Evolutionary conservation across 2,329 filamentous ascomycete genomes (phyloP), one percentile per base, ranked within the genome.

Genomic region (Xylaria digitata): DNA sequence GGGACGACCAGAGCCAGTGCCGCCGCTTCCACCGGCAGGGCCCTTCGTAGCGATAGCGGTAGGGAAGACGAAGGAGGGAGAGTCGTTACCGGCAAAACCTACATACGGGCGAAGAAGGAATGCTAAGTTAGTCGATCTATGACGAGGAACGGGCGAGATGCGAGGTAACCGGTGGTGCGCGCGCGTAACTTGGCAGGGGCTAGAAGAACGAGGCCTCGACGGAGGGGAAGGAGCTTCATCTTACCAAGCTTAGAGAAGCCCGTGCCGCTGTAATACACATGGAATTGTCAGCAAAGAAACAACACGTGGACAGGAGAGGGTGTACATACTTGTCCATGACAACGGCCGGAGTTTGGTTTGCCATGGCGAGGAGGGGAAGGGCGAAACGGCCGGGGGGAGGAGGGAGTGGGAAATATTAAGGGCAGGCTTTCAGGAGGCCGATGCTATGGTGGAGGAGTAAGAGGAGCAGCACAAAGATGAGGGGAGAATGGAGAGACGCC

Each of bases 311-410:
- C 74, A 75, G 77, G 75, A 76, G 70, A 77, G 75, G 72, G 77
- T 80, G 69, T 77, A 87, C 93, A 84, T 91, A 97, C 96, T 99
- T 99, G 96, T 99, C 96, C 95, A 99, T 99, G 93, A 99, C 96
- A 97, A 99, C 96, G 92, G 96, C 96, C 77, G 96, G 96, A 80
- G 96, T 98, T 89, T 98, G 95, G 85, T 92, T 92, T 80, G 96
- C 95, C 96, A 99, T 99, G 76, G 79, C 85, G 79, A 76, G 67
- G 71, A 58, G 62, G 54, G 70, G 72, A 61, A 72, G 71, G 53
- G 9, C 2, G 30, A 19, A 13, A 32, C 45, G n/a, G 23, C 17
- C 26, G 21, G 21, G 34, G 19, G 23, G 30, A 40, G 37, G 30
- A 69, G 60, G 46, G 26, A 57, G 26, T 46, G 34, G n/a, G 42